Evolutionary conservation across 352 stramenopile species (phyloP).

Genomic region (Globisporangium carolinianum): DNA sequence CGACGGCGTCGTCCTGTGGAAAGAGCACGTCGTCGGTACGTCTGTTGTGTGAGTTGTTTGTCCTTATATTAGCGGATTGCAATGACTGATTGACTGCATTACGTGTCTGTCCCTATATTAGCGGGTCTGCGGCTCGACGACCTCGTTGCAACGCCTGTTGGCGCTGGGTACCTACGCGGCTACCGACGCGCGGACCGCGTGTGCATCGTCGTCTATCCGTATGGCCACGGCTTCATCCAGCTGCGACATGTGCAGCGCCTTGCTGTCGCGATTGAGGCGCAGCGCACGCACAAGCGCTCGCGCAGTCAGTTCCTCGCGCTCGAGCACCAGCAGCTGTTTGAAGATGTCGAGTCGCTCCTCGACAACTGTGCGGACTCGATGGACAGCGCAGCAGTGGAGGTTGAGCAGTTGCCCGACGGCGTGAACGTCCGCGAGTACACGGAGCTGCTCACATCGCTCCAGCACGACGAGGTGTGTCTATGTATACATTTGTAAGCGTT

Average conservation of each 20-base stretch:
- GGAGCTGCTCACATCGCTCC: slow-evolving; percentile 34
- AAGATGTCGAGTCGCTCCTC: slow-evolving; percentile 55
- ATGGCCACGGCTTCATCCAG: slow-evolving; percentile 68
- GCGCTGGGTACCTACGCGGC: slow-evolving; percentile 50
- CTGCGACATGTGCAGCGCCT: slow-evolving; percentile 43
- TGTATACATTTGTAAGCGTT: too few species aligned
- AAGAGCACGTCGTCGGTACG: slow-evolving; percentile 62
- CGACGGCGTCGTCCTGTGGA: slow-evolving; percentile 58
- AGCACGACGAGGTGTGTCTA: slow-evolving; percentile 32
- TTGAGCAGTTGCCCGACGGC: slow-evolving; percentile 6
- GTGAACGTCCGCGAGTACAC: slow-evolving; percentile 33
- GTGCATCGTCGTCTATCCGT: slow-evolving; percentile 67
- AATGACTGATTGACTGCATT: too few species aligned
- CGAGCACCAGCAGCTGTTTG: slow-evolving; percentile 64
- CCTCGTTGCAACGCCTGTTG: slow-evolving; percentile 51
- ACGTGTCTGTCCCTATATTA: not conserved
- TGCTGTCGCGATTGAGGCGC: slow-evolving; percentile 22
- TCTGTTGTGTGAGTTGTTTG: not conserved
- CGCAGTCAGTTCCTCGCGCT: slow-evolving; percentile 48
- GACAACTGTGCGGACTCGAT: slow-evolving; percentile 27
- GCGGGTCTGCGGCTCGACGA: slow-evolving; percentile 49
- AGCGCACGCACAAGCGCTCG: slow-evolving; percentile 33
- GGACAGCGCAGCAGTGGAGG: not conserved
- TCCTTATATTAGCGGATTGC: not conserved
- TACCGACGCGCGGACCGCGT: slow-evolving; percentile 50